Evolutionary conservation across 2,329 filamentous ascomycete genomes (phyloP).

Genomic region (Fusarium verticillioides): DNA sequence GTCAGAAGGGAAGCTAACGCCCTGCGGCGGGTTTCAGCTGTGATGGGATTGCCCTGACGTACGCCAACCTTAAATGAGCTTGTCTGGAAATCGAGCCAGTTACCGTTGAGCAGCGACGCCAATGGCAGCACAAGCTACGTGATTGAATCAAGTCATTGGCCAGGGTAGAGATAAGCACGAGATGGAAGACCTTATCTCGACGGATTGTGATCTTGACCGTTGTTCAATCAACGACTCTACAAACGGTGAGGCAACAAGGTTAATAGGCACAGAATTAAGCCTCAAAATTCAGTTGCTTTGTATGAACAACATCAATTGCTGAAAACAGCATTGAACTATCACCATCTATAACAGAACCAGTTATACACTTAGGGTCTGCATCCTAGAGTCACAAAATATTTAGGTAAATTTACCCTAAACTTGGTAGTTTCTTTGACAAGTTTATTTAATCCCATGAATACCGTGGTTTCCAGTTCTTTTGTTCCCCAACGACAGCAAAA

Average conservation of each 20-base stretch:
- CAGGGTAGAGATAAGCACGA: not conserved
- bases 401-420: not conserved
- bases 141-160: slow-evolving; percentile 10
- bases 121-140: not conserved
- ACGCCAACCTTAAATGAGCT: slow-evolving; percentile 26
- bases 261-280: not conserved
- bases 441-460: no score
- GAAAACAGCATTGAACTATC: not conserved
- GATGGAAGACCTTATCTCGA: slow-evolving; percentile 1
- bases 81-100: slow-evolving; percentile 22
- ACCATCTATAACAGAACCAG: no score
- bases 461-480: not conserved
- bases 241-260: not conserved
- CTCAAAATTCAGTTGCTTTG: no score
- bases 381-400: not conserved
- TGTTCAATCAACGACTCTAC: not conserved
- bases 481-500: rapidly evolving
- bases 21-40: slow-evolving; percentile 24
- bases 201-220: not conserved
- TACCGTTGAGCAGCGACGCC: slow-evolving; percentile 18
- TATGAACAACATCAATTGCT: not conserved
- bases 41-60: slow-evolving; percentile 5
- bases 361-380: not conserved
- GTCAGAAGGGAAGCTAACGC: slow-evolving; percentile 6
- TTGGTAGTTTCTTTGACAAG: no score